Percentiles rank a stretch among this genome's conserved stretches.
Evolutionary conservation across 176 grass and related monocot genomes (phyloP).

Genomic region (Musa beccarii): DNA sequence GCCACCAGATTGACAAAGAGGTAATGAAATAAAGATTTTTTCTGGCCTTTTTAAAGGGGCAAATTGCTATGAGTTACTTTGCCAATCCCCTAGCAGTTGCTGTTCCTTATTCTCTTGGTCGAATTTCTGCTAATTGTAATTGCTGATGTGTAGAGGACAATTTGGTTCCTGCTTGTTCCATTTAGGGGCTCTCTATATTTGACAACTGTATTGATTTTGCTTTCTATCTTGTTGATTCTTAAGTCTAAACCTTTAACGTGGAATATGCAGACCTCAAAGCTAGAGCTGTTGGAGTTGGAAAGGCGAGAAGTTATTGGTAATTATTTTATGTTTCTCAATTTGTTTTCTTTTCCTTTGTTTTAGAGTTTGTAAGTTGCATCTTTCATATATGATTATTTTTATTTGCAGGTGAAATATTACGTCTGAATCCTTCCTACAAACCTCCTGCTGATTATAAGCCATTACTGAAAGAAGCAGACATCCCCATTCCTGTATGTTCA

Average conservation of each 20-base stretch:
- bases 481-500: constrained; percentile 66
- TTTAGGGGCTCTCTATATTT: neutral
- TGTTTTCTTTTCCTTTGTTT: constrained; percentile 16
- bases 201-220: neutral
- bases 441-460: constrained; percentile 73
- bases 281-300: constrained; percentile 67
- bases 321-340: constrained; percentile 22
- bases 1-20: constrained; percentile 38
- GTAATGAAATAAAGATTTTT: constrained; percentile 20
- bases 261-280: constrained; percentile 32
- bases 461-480: constrained; percentile 72
- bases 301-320: constrained; percentile 81
- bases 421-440: constrained; percentile 72
- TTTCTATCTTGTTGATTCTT: neutral
- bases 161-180: neutral
- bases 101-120: neutral
- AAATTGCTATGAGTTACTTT: neutral
- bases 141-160: neutral
- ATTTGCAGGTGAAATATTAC: constrained; percentile 68
- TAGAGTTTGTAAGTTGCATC: neutral
- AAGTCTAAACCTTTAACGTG: neutral
- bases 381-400: neutral
- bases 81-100: too few relatives aligned
- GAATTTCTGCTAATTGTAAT: neutral
- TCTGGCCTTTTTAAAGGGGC: neutral